These are phyloP conservation scores for Lobulomyces angularis DNA, from an alignment of 192 early-diverging fungal genomes.

Conservation along the genomic window DNA sequence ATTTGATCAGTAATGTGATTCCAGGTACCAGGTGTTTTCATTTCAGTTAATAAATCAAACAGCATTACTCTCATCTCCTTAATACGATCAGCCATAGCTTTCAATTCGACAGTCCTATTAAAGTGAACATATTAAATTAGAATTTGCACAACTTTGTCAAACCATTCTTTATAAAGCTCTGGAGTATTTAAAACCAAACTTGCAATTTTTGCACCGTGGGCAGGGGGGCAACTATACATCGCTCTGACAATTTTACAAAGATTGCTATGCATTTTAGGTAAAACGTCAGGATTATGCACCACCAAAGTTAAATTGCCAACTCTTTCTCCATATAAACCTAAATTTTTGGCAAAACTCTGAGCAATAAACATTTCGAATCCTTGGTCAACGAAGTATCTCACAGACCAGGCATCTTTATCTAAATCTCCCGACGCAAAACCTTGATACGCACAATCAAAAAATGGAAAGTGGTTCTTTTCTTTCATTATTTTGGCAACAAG, in stretches of 20 bases:
- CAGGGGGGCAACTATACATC: conserved; percentile 80
- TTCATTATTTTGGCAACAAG: conserved; percentile 72
- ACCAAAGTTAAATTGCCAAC: conserved; percentile 78
- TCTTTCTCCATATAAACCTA: conserved; percentile 94
- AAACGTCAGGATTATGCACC: conserved; percentile 29
- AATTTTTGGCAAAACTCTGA: conserved; percentile 96
- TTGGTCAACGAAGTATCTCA: conserved; percentile 81
- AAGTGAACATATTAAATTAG: conserved; percentile 1
- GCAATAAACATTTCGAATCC: conserved; percentile 85
- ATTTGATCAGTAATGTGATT: conserved; percentile 91
- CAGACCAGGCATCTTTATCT: conserved; percentile 81
- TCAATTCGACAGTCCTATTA: conserved; percentile 37
- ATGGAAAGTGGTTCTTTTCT: conserved; percentile 69
- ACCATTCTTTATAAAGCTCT: conserved; percentile 74
- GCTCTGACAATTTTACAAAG: conserved; percentile 71
- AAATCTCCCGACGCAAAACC: conserved; percentile 92
- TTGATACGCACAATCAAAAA: conserved; percentile 99
- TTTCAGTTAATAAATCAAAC: conserved; percentile 44
- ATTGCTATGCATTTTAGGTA: conserved; percentile 62
- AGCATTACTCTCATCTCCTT: conserved; percentile 71
- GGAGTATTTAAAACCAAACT: conserved; percentile 69
- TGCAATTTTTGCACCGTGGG: conserved; percentile 82
- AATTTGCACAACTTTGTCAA: no score
- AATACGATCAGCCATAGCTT: conserved; percentile 82
- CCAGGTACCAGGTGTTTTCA: conserved; percentile 88